Evolutionary conservation across 1,139 yeast species (phyloP).

Genomic region (Geotrichum klebahnii): DNA sequence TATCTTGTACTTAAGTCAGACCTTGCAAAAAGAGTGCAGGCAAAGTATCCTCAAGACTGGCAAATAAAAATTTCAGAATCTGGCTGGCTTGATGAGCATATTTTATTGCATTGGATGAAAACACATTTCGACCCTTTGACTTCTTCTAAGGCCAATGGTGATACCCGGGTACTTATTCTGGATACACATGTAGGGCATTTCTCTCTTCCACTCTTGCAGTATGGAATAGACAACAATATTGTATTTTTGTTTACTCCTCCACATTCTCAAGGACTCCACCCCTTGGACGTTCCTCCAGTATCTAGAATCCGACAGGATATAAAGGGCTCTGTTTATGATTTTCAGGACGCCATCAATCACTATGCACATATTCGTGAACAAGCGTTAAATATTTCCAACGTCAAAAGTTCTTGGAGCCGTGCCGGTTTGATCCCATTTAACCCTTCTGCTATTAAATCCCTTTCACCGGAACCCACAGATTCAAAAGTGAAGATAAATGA

Average conservation of each 20-base stretch:
- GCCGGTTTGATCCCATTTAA: conserved; percentile 20
- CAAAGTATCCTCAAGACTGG: conserved; percentile 12
- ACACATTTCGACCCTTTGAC: conserved; percentile 20
- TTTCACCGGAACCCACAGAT: not conserved
- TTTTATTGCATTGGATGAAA: conserved; percentile 21
- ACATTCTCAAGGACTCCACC: conserved; percentile 16
- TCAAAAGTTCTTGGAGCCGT: conserved; percentile 18
- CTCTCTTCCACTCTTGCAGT: conserved; percentile 17
- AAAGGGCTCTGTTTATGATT: conserved; percentile 6
- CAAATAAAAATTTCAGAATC: conserved; percentile 10
- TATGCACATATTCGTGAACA: conserved; percentile 11
- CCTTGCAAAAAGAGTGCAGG: conserved; percentile 13
- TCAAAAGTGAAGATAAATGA: not conserved
- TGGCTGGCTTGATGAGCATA: conserved; percentile 20
- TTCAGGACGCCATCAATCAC: conserved; percentile 14
- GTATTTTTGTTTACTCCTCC: conserved; percentile 20
- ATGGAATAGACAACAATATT: conserved; percentile 20
- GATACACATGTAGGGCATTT: conserved; percentile 23
- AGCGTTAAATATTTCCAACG: conserved; percentile 2
- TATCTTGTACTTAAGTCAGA: conserved; percentile 11
- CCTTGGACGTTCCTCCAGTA: conserved; percentile 15
- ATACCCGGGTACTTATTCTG: conserved; percentile 17
- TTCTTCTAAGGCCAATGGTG: conserved; percentile 16
- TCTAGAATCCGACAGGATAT: conserved; percentile 15
- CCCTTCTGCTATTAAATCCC: conserved; percentile 7